Conservation (phyloP, 1,284 basidiomycete genomes). For the Puccinia hordei region DNA sequence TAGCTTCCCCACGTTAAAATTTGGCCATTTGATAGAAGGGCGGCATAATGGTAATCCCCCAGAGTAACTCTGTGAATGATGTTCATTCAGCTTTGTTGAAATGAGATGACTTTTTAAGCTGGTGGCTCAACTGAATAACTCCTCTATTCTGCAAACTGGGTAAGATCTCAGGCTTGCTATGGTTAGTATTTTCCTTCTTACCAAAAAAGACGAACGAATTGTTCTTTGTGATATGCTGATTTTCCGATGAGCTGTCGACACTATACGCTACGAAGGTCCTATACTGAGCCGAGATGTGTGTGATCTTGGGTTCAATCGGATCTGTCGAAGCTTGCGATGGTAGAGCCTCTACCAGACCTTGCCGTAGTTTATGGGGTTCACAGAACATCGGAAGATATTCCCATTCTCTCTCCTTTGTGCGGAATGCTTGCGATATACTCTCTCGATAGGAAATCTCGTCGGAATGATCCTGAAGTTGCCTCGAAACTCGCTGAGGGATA, state of each 20-base stretch:
- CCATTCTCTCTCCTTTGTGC: constrained; percentile 18
- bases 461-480: constrained; percentile 19
- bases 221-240: not conserved
- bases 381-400: constrained; percentile 41
- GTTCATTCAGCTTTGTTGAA: constrained; percentile 3
- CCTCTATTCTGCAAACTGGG: constrained; percentile 36
- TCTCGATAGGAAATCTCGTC: constrained; percentile 6
- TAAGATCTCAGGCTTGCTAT: constrained; percentile 38
- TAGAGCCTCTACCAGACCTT: constrained; percentile 12
- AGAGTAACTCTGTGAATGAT: constrained; percentile 34
- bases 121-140: constrained; percentile 43
- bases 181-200: not conserved
- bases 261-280: constrained; percentile 40
- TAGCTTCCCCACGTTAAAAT: constrained; percentile 43
- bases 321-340: not conserved
- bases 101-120: not conserved
- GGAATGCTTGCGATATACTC: constrained; percentile 24
- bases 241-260: constrained; percentile 18
- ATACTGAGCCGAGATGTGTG: constrained; percentile 46
- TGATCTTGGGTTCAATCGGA: constrained; percentile 2
- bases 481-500: not conserved
- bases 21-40: constrained; percentile 45
- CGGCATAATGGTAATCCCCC: constrained; percentile 42
- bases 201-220: constrained; percentile 49
- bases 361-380: constrained; percentile 5